Evolutionary conservation across 768 basidiomycete species (phyloP).

Genomic region (Panellus pusillus): DNA sequence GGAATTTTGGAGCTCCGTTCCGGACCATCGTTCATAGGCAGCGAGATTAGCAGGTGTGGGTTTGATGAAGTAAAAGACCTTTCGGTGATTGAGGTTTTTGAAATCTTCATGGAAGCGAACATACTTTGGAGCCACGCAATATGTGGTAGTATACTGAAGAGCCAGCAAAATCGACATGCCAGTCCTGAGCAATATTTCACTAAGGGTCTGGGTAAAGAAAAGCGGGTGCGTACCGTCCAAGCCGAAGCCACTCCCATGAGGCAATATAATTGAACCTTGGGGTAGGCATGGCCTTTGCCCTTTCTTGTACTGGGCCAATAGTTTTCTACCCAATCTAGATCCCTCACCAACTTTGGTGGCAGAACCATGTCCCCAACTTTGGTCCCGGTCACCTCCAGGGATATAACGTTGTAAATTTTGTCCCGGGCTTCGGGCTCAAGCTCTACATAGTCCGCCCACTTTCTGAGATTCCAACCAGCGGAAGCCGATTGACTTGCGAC

Average conservation of each 20-base stretch:
- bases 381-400: slow-evolving; percentile 89
- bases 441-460: slow-evolving; percentile 88
- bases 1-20: slow-evolving; percentile 83
- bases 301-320: slow-evolving; percentile 86
- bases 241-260: slow-evolving; percentile 92
- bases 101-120: slow-evolving; percentile 4
- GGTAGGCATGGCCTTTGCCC: slow-evolving; percentile 72
- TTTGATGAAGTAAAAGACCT: slow-evolving; percentile 95
- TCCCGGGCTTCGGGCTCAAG: slow-evolving; percentile 67
- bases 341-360: slow-evolving; percentile 81
- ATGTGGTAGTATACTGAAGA: slow-evolving; percentile 98
- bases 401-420: slow-evolving; percentile 94
- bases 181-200: slow-evolving; percentile 64
- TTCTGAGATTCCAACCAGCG: slow-evolving; percentile 85
- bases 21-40: slow-evolving; percentile 93
- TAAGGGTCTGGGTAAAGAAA: neutral
- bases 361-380: slow-evolving; percentile 73
- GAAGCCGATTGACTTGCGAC: slow-evolving; percentile 85
- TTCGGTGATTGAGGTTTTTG: neutral
- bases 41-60: slow-evolving; percentile 84
- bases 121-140: slow-evolving; percentile 78
- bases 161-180: slow-evolving; percentile 98
- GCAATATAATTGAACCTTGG: slow-evolving; percentile 95
- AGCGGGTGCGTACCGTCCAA: slow-evolving; percentile 77
- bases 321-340: slow-evolving; percentile 96